A percentile compares a stretch with the other conserved stretches of the same genome.
phyloP scores from a whole-genome alignment of 2,329 filamentous ascomycete species.

The Penicillium sp. region DNA sequence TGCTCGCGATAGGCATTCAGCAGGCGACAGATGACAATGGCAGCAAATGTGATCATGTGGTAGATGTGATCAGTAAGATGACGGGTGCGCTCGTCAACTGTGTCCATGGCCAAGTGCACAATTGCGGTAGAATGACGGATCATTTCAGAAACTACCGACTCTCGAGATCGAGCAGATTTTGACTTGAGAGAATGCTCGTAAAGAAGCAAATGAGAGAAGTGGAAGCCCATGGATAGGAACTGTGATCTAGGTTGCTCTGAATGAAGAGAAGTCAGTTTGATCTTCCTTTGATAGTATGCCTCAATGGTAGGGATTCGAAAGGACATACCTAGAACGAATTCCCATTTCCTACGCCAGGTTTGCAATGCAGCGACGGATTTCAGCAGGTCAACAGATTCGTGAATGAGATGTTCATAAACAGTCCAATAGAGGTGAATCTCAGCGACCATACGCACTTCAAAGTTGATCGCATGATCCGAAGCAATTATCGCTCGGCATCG shows the following conservation, averaged over 20 bases:
- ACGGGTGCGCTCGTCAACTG: conserved; percentile 46
- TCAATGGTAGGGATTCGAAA: background rate
- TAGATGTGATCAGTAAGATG: conserved; percentile 52
- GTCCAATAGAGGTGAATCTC: conserved; percentile 51
- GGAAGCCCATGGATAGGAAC: conserved; percentile 50
- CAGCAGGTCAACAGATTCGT: conserved; percentile 32
- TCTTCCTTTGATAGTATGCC: background rate
- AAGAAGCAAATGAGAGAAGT: conserved; percentile 47
- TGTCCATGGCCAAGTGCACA: conserved; percentile 47
- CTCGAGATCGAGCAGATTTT: conserved; percentile 37
- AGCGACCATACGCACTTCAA: conserved; percentile 50
- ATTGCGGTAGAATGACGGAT: conserved; percentile 43
- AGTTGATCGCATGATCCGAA: conserved; percentile 45
- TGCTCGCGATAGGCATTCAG: conserved; percentile 42
- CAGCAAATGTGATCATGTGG: conserved; percentile 51
- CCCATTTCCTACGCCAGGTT: conserved; percentile 45
- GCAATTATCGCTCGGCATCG: conserved; percentile 40
- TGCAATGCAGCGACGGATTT: conserved; percentile 38
- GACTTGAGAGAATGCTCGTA: conserved; percentile 41
- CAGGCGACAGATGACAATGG: conserved; percentile 34
- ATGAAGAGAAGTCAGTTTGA: background rate
- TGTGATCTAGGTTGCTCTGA: conserved; percentile 42
- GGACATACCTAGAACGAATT: conserved; percentile 39
- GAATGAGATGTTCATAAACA: conserved; percentile 43
- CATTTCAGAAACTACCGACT: conserved; percentile 46